phyloP scores from a whole-genome alignment of 1,139 yeast species.

The Suhomyces atakaporum region DNA sequence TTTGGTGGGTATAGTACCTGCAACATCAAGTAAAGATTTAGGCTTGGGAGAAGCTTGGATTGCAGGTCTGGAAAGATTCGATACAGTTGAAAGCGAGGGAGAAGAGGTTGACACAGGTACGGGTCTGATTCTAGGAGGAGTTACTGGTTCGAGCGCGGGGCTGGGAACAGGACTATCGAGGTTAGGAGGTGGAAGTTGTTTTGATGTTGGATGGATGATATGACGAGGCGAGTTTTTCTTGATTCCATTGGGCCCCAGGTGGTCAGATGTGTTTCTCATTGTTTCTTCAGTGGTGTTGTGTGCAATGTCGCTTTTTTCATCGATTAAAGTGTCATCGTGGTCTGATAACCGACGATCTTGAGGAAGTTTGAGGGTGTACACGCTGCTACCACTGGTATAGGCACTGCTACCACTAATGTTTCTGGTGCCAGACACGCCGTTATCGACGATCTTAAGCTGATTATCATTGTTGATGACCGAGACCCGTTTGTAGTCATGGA shows the following conservation, averaged over 20 bases:
- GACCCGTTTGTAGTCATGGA: slow-evolving; percentile 15
- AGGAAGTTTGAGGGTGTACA: slow-evolving; percentile 4
- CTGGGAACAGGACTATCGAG: slow-evolving; percentile 1
- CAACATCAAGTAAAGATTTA: slow-evolving; percentile 8
- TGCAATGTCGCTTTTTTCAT: slow-evolving; percentile 12
- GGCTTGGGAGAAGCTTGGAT: slow-evolving; percentile 9
- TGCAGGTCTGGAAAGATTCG: slow-evolving; percentile 13
- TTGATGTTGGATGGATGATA: slow-evolving; percentile 1
- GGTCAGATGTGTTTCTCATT: slow-evolving; percentile 6
- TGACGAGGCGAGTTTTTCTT: neutral
- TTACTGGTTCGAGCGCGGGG: no score
- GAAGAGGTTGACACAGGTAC: slow-evolving; percentile 13
- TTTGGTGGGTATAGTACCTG: neutral
- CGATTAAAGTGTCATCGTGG: slow-evolving; percentile 31
- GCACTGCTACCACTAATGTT: slow-evolving; percentile 9
- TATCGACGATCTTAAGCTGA: slow-evolving; percentile 12
- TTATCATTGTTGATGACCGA: slow-evolving; percentile 2
- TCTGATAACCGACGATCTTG: slow-evolving; percentile 14
- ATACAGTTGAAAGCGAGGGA: slow-evolving; percentile 13
- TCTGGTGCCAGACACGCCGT: slow-evolving; percentile 7
- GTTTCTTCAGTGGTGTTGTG: slow-evolving; percentile 10
- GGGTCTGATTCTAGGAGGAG: slow-evolving; percentile 5
- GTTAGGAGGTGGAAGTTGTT: neutral
- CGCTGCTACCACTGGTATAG: slow-evolving; percentile 6
- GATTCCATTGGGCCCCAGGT: neutral